Evolutionary conservation across 2,329 filamentous ascomycete species (phyloP).

Genomic region (Clarireedia monteithiana): DNA sequence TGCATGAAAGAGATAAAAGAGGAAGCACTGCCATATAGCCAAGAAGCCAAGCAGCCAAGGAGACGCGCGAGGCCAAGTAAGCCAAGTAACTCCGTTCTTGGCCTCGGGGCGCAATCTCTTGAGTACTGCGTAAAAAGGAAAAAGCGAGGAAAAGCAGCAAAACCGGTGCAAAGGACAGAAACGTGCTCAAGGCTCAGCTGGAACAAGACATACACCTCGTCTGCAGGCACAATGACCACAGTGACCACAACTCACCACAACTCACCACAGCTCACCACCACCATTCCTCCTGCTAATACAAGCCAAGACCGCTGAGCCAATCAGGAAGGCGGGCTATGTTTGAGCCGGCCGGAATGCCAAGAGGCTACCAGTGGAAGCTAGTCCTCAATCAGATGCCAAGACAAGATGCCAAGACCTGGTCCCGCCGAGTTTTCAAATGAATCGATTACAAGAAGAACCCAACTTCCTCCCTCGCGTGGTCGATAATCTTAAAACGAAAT

Average conservation of each 20-base stretch:
- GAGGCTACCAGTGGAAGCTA: neutral
- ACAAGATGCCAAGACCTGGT: neutral
- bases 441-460: constrained; percentile 6
- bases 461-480: constrained; percentile 3
- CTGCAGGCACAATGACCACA: no score
- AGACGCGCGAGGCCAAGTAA: neutral
- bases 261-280: neutral
- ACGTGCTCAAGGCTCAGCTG: neutral
- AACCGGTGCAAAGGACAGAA: neutral
- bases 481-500: neutral
- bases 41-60: constrained; percentile 1
- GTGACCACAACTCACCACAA: no score
- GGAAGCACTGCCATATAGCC: constrained; percentile 5
- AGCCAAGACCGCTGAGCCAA: neutral
- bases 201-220: no score
- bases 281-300: neutral
- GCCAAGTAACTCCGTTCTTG: constrained; percentile 11
- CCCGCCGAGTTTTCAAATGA: neutral
- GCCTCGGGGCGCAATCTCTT: constrained; percentile 10
- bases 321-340: neutral
- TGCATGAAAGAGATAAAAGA: neutral
- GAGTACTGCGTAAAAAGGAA: neutral
- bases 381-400: neutral
- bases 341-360: constrained; percentile 6
- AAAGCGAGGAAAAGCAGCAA: neutral